Base-by-base conservation (phyloP, 352 stramenopile species). In the Phytophthora litchii region DNA sequence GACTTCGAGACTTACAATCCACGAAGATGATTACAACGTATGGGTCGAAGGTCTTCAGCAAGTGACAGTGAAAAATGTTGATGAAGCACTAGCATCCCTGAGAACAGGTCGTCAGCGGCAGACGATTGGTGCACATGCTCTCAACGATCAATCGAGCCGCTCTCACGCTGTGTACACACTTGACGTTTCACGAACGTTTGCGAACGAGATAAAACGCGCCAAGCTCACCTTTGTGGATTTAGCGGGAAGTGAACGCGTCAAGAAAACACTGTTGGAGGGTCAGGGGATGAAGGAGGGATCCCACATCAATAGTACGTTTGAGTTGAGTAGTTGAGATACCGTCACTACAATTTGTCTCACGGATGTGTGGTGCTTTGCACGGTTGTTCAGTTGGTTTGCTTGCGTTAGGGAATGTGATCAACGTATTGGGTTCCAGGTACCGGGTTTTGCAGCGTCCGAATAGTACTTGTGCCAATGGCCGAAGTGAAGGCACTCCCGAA, bases 131-230 rank as follows among this genome's bases (percentile, higher is more conserved):
- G 90, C 83, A 0, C 77, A 90, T 21, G 92, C 60, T 49, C 53
- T 95, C 72, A 95, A 95, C 51, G 82, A 93, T 29, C 78, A 80
- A 27, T 95, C 86, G 2, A 95, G 86, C 72, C 86, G 86, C n/a
- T 95, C 86, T 0, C 86, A 95, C 32, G 86, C 80, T 2, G 77
- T 95, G 10, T 95, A 89, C 55, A 93, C 83, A 0, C 66, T 95
- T 12, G 91, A 91, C 46, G 64, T 93, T 27, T 69, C 88, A 20
- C 83, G 74, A 0, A 19, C 44, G 8, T 64, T 68, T 34, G 38
- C 32, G 1, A 57, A 41, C 9, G 53, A 68, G 34, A 63, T 54
- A n/a, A 64, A 68, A 59, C 34, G 34, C 3, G 38, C 53, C 31
- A 68, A 68, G 51, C 66, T 95, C 8, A 95, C 86, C 0, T 95